Evolutionary conservation across 257 asterid genomes (phyloP).

Genomic region (Cordia subcordata): DNA sequence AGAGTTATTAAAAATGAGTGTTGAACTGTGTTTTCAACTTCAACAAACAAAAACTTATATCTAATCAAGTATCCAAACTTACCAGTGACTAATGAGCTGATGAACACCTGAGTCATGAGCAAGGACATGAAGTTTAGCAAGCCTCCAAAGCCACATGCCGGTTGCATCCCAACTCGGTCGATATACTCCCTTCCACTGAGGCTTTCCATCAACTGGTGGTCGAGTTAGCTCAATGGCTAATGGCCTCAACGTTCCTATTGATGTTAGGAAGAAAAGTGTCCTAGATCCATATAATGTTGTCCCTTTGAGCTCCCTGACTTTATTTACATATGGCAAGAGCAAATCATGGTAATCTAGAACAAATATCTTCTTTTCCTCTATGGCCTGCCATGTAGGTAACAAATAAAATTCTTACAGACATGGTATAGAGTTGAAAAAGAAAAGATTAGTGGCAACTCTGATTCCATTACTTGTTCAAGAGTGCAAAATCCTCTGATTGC

Average conservation of each 20-base stretch:
- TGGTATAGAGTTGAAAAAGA: too few relatives aligned
- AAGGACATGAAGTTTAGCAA: slow-evolving; percentile 66
- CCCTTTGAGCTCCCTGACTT: slow-evolving; percentile 49
- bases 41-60: not conserved
- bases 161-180: slow-evolving; percentile 47
- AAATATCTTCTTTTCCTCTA: slow-evolving; percentile 61
- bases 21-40: not conserved
- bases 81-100: slow-evolving; percentile 78
- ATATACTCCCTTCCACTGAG: slow-evolving; percentile 59
- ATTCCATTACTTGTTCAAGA: slow-evolving; percentile 50
- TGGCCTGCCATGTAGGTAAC: slow-evolving; percentile 30
- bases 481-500: slow-evolving; percentile 44
- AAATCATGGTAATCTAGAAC: slow-evolving; percentile 68
- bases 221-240: slow-evolving; percentile 70
- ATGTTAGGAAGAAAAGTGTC: slow-evolving; percentile 54
- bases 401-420: too few relatives aligned
- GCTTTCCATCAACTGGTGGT: slow-evolving; percentile 53
- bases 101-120: slow-evolving; percentile 80
- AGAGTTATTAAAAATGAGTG: too few relatives aligned
- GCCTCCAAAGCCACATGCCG: slow-evolving; percentile 65
- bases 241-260: slow-evolving; percentile 47
- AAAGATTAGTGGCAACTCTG: too few relatives aligned
- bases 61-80: too few relatives aligned
- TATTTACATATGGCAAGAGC: slow-evolving; percentile 56
- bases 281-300: slow-evolving; percentile 74